phyloP scores from a whole-genome alignment of 163 green algal genomes.

The Chlamydomonas reinhardtii region DNA sequence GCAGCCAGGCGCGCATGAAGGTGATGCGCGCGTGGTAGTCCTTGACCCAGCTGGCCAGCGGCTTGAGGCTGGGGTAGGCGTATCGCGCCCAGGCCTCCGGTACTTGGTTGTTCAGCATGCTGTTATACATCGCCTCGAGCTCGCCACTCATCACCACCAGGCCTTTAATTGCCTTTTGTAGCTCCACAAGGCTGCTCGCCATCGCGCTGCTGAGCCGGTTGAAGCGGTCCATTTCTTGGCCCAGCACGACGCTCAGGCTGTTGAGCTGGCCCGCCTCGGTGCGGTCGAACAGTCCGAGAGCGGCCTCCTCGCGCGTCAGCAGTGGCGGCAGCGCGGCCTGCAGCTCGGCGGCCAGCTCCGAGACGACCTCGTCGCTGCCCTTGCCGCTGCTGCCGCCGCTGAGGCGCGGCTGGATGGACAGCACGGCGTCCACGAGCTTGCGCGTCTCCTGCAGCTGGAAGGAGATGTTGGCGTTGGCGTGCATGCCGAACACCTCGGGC shows the following conservation, averaged over 20 bases:
- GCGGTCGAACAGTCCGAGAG: constrained; percentile 65
- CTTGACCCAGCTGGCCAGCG: constrained; percentile 78
- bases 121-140: constrained; percentile 83
- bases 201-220: constrained; percentile 67
- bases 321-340: constrained; percentile 56
- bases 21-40: constrained; percentile 81
- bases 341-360: constrained; percentile 67
- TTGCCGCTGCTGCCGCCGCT: constrained; percentile 45
- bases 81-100: constrained; percentile 71
- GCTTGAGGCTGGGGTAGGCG: constrained; percentile 87
- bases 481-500: constrained; percentile 90
- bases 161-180: constrained; percentile 86
- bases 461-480: constrained; percentile 85
- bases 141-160: constrained; percentile 89
- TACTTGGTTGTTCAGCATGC: constrained; percentile 83
- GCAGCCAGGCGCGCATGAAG: constrained; percentile 84
- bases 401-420: constrained; percentile 83
- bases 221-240: constrained; percentile 86
- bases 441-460: constrained; percentile 86
- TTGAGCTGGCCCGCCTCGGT: constrained; percentile 70
- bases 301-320: constrained; percentile 63
- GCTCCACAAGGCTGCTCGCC: constrained; percentile 66
- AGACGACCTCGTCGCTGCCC: constrained; percentile 52
- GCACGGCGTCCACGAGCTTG: constrained; percentile 76
- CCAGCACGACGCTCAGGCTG: constrained; percentile 82